Evolutionary conservation across 192 early-diverging fungal genomes (phyloP), one percentile per base, ranked within the genome.

Genomic region (Piromyces finnis): DNA sequence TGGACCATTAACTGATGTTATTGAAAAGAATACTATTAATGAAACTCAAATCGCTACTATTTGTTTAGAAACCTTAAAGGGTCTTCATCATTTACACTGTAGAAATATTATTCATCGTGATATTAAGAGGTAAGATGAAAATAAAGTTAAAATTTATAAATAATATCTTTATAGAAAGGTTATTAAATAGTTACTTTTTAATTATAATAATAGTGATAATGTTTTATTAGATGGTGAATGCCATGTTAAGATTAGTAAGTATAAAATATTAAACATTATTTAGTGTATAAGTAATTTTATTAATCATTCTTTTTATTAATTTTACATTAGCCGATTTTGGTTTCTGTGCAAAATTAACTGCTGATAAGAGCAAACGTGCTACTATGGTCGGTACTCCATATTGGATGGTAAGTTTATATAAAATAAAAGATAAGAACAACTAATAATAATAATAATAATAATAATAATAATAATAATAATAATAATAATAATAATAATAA

Each of bases 1-100:
- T 78, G 97, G 97, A 78, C 91, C 96, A 26, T 88, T 99, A 85
- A 99, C 96, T 29, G 97, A 99, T 83, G 93, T 98, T 29, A 98
- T 99, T 85, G 89, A 90, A 77, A 94, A 94, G 84, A 97, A 97
- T 88, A 96, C 92, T 68, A 41, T 87, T 12, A 83, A 82, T 3
- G 86, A 87, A 59, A 80, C 84, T 5, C 84, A 84, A 77, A 87
- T 87, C 36, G 80, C 86, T 4, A 77, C 77, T 18, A 83, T 87
- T 27, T 81, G 80, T 15, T 39, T 29, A 78, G 83, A 92, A 90
- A 93, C 93, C 27, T 88, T 92, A 83, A 92, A 90, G 77, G 94
- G 95, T 39, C 89, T 97, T 77, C 88, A 87, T 81, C 92, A 93
- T 83, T 85, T 96, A 84, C 95, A 96, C 84, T 85, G 85, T 79